Conservation (phyloP, 1,284 basidiomycete genomes). For the Amylostereum chailletii region DNA sequence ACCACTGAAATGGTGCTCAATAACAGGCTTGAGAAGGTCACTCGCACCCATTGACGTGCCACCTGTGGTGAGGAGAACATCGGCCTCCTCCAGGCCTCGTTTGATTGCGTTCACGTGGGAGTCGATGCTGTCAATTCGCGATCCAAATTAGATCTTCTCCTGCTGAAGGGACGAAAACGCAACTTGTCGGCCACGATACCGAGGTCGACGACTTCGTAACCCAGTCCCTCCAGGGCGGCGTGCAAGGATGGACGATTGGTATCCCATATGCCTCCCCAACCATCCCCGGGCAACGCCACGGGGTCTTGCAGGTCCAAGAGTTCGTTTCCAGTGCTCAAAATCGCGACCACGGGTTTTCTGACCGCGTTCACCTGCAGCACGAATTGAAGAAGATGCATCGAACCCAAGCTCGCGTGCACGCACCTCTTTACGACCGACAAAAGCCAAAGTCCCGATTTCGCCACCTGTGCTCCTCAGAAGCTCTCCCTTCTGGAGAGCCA, state of each 20-base stretch:
- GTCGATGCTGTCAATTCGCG: slow-evolving; percentile 35
- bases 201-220: slow-evolving; percentile 73
- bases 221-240: slow-evolving; percentile 62
- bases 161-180: slow-evolving; percentile 13
- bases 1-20: slow-evolving; percentile 70
- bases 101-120: slow-evolving; percentile 53
- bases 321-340: slow-evolving; percentile 84
- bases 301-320: slow-evolving; percentile 55
- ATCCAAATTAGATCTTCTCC: background rate
- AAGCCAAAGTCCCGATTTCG: slow-evolving; percentile 79
- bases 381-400: background rate
- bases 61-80: slow-evolving; percentile 77
- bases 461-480: slow-evolving; percentile 63
- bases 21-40: slow-evolving; percentile 81
- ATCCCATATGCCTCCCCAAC: slow-evolving; percentile 71
- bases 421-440: slow-evolving; percentile 69
- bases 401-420: slow-evolving; percentile 5
- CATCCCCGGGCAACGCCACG: slow-evolving; percentile 24
- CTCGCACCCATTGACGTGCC: slow-evolving; percentile 88
- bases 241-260: slow-evolving; percentile 77
- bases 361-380: slow-evolving; percentile 49
- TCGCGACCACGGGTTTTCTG: slow-evolving; percentile 66
- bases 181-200: slow-evolving; percentile 75
- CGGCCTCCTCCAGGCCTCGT: slow-evolving; percentile 52
- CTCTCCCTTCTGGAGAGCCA: slow-evolving; percentile 59